Conservation (phyloP, 1,284 basidiomycete species). For the Ganoderma boninense region DNA sequence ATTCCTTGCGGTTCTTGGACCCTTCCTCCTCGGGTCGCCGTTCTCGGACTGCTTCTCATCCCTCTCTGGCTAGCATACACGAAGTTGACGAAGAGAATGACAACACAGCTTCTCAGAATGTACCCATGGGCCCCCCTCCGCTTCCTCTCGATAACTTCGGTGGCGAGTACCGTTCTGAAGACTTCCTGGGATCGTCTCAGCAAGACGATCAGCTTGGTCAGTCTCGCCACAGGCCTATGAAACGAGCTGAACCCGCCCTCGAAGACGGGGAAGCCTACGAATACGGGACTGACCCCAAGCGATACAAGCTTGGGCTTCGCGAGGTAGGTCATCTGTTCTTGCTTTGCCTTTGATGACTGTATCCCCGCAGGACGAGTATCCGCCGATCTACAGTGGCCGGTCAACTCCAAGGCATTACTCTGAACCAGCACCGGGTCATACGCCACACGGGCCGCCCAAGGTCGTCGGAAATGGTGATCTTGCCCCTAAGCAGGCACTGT, state of each 20-base stretch:
- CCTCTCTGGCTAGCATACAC: slow-evolving; percentile 37
- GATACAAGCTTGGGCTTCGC: slow-evolving; percentile 30
- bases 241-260: slow-evolving; percentile 32
- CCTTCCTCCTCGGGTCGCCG: slow-evolving; percentile 17
- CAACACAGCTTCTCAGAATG: slow-evolving; percentile 6
- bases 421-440: slow-evolving; percentile 2
- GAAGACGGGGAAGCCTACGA: slow-evolving; percentile 32
- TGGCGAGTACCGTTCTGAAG: slow-evolving; percentile 6
- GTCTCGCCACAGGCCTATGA: slow-evolving; percentile 27
- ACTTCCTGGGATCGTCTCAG: slow-evolving; percentile 1
- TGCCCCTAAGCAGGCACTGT: slow-evolving; percentile 29
- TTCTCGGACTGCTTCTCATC: slow-evolving; percentile 31
- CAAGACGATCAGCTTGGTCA: slow-evolving; percentile 20
- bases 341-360: background rate
- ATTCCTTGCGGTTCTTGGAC: slow-evolving; percentile 17
- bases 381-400: slow-evolving; percentile 20
- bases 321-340: slow-evolving; percentile 15
- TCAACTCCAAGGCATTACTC: slow-evolving; percentile 17
- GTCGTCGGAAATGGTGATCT: background rate
- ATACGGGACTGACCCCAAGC: slow-evolving; percentile 33
- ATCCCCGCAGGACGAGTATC: slow-evolving; percentile 25
- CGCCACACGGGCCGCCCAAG: background rate
- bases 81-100: slow-evolving; percentile 35
- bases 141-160: slow-evolving; percentile 11
- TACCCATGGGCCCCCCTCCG: slow-evolving; percentile 9